Percentiles rank a stretch among this genome's conserved stretches.
These are phyloP conservation scores for Botrytis galanthina DNA, from an alignment of 2,329 filamentous ascomycete species.

Conservation along the genomic window DNA sequence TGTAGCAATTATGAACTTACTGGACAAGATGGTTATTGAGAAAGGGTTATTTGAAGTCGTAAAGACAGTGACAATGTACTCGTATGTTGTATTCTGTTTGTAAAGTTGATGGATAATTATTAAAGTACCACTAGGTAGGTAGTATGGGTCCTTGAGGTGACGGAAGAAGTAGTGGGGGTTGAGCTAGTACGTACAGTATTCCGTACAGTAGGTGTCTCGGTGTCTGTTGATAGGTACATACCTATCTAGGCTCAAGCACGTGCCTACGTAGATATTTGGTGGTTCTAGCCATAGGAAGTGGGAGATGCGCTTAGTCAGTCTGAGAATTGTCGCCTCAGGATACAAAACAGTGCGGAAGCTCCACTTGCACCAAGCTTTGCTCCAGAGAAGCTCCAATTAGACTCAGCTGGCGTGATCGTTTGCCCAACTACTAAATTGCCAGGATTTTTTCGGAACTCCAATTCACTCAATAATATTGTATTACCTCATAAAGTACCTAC, in stretches of 20 bases:
- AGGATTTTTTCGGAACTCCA: slow-evolving; percentile 10
- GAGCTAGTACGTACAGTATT: not conserved
- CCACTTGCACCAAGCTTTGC: slow-evolving; percentile 6
- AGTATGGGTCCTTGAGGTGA: not conserved
- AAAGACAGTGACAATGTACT: not conserved
- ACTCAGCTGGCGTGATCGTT: slow-evolving; percentile 2
- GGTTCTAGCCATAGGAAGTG: not conserved
- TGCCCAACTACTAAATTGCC: not conserved
- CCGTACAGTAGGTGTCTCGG: not conserved
- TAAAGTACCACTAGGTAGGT: not conserved
- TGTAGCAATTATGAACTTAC: not conserved
- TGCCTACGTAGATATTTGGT: not conserved
- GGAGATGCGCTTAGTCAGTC: not conserved
- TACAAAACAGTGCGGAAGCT: not conserved
- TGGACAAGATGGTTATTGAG: not conserved
- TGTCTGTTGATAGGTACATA: not conserved
- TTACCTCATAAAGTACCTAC: slow-evolving; percentile 7
- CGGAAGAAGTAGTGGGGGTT: slow-evolving; percentile 15
- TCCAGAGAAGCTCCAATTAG: slow-evolving; percentile 1
- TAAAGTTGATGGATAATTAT: not conserved
- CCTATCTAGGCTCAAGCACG: not conserved
- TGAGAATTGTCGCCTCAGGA: not conserved
- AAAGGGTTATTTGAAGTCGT: not conserved
- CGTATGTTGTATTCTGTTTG: not conserved
- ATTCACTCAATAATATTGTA: slow-evolving; percentile 2